Percentiles rank a stretch among this genome's conserved stretches.
These are phyloP conservation scores for Boletus barrowsii DNA, from an alignment of 768 basidiomycete genomes.

Conservation along the genomic window DNA sequence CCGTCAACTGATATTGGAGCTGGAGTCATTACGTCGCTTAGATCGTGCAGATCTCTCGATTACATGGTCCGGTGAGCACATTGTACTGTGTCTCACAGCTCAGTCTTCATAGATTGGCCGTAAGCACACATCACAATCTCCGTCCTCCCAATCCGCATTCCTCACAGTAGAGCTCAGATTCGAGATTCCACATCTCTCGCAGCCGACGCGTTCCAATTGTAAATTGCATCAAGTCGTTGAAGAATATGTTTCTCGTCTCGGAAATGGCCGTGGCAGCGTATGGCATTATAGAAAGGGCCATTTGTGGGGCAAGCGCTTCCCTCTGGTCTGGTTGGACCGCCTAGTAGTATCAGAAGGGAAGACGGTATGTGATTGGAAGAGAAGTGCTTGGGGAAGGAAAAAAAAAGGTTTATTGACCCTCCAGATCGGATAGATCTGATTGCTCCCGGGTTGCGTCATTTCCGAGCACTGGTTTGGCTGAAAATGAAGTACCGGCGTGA, in stretches of 20 bases:
- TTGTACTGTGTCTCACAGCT: not conserved
- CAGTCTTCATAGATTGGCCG: not conserved
- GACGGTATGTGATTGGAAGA: conserved; percentile 11
- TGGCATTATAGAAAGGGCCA: not conserved
- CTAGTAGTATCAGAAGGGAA: not conserved
- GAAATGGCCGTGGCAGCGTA: conserved; percentile 2
- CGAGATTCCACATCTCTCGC: not conserved
- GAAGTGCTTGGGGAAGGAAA: not conserved
- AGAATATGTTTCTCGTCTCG: not conserved
- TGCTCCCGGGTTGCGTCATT: conserved; percentile 18
- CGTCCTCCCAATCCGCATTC: no score
- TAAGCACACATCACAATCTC: not conserved
- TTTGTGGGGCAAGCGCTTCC: not conserved
- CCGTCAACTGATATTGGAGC: conserved; percentile 7
- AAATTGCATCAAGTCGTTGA: not conserved
- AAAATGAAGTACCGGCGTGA: conserved; percentile 29
- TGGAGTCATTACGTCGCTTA: conserved; percentile 8
- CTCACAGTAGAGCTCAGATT: not conserved
- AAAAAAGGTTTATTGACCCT: conserved; percentile 3
- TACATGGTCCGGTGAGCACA: not conserved
- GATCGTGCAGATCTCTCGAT: conserved; percentile 19
- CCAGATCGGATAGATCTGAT: conserved; percentile 14
- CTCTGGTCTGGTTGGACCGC: not conserved
- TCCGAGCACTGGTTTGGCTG: conserved; percentile 30
- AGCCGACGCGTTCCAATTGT: not conserved